Evolutionary conservation across 257 asterid genomes (phyloP).

Genomic region (Solanum paucissectum): DNA sequence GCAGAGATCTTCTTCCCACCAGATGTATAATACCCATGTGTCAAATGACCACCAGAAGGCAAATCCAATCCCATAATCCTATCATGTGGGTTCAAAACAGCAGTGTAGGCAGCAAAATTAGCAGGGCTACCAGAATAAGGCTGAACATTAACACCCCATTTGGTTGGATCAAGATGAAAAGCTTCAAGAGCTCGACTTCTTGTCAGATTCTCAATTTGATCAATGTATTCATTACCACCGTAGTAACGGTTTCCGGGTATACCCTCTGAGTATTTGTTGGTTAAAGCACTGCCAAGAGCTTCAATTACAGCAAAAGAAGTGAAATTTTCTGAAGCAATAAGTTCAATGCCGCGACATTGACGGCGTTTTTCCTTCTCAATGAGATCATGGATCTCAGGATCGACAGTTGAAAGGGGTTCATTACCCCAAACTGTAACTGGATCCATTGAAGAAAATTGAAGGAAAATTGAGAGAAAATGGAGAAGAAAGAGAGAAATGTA

Average conservation of each 20-base stretch:
- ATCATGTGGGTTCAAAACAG: conserved; percentile 68
- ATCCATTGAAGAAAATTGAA: conserved; percentile 17
- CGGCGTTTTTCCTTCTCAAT: conserved; percentile 39
- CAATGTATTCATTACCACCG: conserved; percentile 38
- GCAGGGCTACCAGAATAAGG: conserved; percentile 43
- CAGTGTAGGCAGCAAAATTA: conserved; percentile 74
- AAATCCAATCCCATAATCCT: conserved; percentile 78
- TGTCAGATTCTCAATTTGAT: conserved; percentile 32
- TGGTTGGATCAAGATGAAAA: conserved; percentile 30
- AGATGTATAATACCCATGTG: conserved; percentile 70
- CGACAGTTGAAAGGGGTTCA: conserved; percentile 21
- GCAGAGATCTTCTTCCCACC: conserved; percentile 93
- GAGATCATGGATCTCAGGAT: conserved; percentile 36
- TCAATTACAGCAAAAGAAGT: conserved; percentile 86
- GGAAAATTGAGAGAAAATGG: neutral
- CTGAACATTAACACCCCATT: conserved; percentile 47
- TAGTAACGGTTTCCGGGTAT: conserved; percentile 59
- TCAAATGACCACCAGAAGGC: conserved; percentile 79
- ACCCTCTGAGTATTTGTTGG: conserved; percentile 94
- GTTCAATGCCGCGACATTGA: conserved; percentile 39
- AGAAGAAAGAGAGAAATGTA: neutral
- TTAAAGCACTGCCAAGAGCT: conserved; percentile 93
- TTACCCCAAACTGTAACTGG: conserved; percentile 37
- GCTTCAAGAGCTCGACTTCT: conserved; percentile 32
- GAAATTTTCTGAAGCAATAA: conserved; percentile 75